Percentiles rank a stretch among this genome's conserved stretches.
phyloP scores from a whole-genome alignment of 163 green algal genomes.

The Volvox carteri region DNA sequence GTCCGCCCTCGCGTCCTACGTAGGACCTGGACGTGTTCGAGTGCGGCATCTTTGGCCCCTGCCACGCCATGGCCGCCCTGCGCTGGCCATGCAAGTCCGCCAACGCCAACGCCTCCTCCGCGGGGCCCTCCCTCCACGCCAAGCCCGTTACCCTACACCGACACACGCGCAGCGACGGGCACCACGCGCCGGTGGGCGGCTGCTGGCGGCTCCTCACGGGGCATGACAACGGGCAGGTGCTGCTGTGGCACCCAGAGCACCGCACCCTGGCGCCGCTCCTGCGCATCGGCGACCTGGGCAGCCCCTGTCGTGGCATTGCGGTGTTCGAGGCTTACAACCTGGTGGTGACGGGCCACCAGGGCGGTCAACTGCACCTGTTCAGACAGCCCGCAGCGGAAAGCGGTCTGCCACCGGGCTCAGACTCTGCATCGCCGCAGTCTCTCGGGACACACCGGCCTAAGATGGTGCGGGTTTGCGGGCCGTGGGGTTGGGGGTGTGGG shows the following conservation, averaged over 20 bases:
- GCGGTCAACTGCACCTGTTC: conserved; percentile 69
- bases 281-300: conserved; percentile 51
- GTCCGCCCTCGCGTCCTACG: background rate
- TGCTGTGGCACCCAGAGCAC: conserved; percentile 62
- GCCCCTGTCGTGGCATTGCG: conserved; percentile 32
- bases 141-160: background rate
- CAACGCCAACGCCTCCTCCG: conserved; percentile 10
- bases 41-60: conserved; percentile 36
- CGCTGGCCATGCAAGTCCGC: conserved; percentile 45
- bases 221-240: conserved; percentile 71
- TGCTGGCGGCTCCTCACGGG: conserved; percentile 63
- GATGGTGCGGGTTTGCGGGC: background rate
- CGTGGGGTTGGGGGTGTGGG: no score
- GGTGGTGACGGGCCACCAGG: conserved; percentile 61
- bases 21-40: conserved; percentile 49
- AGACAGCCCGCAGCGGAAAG: conserved; percentile 15
- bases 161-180: background rate
- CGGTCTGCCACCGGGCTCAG: conserved; percentile 37
- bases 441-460: conserved; percentile 52
- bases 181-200: background rate
- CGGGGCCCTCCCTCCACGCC: background rate
- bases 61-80: conserved; percentile 58
- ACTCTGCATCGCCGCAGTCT: conserved; percentile 1
- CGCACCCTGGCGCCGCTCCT: conserved; percentile 46
- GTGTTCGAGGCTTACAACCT: conserved; percentile 39